These are phyloP conservation scores for Drechslerella dactyloides DNA, from an alignment of 2,329 filamentous ascomycete genomes.

Conservation along the genomic window DNA sequence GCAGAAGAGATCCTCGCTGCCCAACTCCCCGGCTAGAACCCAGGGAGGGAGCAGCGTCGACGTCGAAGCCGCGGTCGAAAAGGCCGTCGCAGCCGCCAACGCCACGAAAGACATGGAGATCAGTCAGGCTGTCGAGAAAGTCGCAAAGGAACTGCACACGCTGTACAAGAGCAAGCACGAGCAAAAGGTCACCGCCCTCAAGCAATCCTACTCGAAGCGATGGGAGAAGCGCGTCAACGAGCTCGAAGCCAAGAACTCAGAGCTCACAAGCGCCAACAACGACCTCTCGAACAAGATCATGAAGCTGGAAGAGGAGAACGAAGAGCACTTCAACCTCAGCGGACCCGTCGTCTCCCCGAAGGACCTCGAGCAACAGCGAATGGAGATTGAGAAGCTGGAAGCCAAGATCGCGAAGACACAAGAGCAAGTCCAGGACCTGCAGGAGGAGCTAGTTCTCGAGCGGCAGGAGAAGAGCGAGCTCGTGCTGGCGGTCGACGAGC, in stretches of 20 bases:
- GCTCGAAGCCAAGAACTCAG: constrained; percentile 65
- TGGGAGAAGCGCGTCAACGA: constrained; percentile 88
- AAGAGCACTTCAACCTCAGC: constrained; percentile 45
- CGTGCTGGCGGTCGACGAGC: constrained; percentile 80
- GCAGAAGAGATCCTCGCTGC: constrained; percentile 30
- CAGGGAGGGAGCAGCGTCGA: constrained; percentile 57
- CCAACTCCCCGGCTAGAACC: constrained; percentile 56
- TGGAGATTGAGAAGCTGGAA: constrained; percentile 74
- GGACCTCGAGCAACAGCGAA: constrained; percentile 71
- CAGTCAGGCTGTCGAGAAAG: constrained; percentile 83
- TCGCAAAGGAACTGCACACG: constrained; percentile 89
- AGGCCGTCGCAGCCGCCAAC: constrained; percentile 56
- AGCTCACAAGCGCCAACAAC: constrained; percentile 42
- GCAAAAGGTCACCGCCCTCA: constrained; percentile 89
- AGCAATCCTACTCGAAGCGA: constrained; percentile 80
- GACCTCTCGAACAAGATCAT: constrained; percentile 49
- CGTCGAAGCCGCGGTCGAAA: constrained; percentile 60
- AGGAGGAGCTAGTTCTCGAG: constrained; percentile 76
- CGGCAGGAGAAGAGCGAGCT: constrained; percentile 83
- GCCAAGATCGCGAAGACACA: constrained; percentile 57
- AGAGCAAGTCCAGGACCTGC: constrained; percentile 71
- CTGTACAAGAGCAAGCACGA: constrained; percentile 98
- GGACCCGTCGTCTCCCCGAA: constrained; percentile 33
- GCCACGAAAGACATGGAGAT: constrained; percentile 68
- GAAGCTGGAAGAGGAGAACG: constrained; percentile 46